phyloP scores from a whole-genome alignment of 768 basidiomycete genomes.

The Suillus plorans region DNA sequence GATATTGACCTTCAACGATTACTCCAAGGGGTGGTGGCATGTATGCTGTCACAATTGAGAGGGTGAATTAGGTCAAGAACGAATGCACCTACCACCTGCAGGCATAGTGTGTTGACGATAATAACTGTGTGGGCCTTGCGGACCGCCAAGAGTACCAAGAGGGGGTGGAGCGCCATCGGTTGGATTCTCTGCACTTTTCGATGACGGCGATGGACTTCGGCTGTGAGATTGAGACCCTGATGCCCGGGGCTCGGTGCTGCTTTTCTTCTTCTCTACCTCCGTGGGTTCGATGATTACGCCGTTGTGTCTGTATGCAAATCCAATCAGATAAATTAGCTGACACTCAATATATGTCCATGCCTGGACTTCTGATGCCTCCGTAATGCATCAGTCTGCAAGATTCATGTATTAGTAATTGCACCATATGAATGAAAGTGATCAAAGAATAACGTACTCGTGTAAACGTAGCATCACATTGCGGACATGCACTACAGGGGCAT shows the following conservation, averaged over 20 bases:
- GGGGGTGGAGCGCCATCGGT: constrained; percentile 34
- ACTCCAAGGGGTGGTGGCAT: constrained; percentile 40
- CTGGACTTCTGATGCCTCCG: constrained; percentile 78
- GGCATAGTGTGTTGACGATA: constrained; percentile 65
- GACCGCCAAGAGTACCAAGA: constrained; percentile 29
- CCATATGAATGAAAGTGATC: constrained; percentile 16
- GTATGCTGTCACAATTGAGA: constrained; percentile 35
- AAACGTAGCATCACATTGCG: constrained; percentile 79
- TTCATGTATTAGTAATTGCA: neutral
- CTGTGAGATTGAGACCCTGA: constrained; percentile 48
- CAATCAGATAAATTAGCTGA: constrained; percentile 5
- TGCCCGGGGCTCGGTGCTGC: constrained; percentile 29
- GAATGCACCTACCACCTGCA: constrained; percentile 35
- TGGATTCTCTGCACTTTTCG: constrained; percentile 36
- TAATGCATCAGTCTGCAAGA: constrained; percentile 71
- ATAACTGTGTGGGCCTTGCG: constrained; percentile 50
- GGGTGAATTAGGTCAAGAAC: neutral
- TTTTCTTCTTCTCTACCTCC: constrained; percentile 22
- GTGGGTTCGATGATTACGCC: constrained; percentile 61
- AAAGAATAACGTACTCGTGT: constrained; percentile 57
- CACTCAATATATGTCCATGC: constrained; percentile 34
- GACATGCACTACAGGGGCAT: constrained; percentile 53
- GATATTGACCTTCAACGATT: constrained; percentile 42
- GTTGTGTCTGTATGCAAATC: constrained; percentile 47
- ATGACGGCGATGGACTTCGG: constrained; percentile 47